phyloP scores from a whole-genome alignment of 371 early-diverging fungal species.

The Thermomucor indicae-seudaticae region DNA sequence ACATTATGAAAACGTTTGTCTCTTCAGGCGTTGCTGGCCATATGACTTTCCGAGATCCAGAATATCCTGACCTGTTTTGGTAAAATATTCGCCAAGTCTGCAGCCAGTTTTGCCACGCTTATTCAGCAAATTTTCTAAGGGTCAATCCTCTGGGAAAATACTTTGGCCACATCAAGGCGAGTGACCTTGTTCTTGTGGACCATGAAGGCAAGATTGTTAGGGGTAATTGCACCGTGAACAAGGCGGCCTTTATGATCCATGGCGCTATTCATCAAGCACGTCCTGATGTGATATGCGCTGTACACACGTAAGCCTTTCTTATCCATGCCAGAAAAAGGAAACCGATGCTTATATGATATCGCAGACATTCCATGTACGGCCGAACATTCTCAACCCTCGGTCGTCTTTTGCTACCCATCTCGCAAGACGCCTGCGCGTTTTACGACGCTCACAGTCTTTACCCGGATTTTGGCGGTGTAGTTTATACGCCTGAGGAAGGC shows the following conservation, averaged over 20 bases:
- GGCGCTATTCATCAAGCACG: conserved; percentile 48
- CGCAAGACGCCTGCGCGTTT: conserved; percentile 61
- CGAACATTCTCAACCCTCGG: conserved; percentile 53
- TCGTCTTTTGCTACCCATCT: conserved; percentile 42
- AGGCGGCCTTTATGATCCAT: conserved; percentile 62
- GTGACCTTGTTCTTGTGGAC: conserved; percentile 53
- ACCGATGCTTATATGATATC: not conserved
- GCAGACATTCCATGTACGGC: conserved; percentile 57
- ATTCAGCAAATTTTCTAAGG: conserved; percentile 9
- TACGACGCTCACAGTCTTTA: conserved; percentile 44
- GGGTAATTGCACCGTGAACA: conserved; percentile 46
- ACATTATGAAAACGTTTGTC: not conserved
- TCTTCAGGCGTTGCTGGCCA: conserved; percentile 19
- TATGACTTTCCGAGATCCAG: conserved; percentile 58
- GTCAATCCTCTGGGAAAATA: conserved; percentile 53
- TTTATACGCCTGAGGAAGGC: conserved; percentile 52
- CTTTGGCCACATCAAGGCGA: conserved; percentile 52
- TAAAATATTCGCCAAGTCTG: not conserved
- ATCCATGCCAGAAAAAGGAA: not conserved
- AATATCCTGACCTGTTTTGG: conserved; percentile 58
- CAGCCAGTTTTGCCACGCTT: not conserved
- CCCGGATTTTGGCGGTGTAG: conserved; percentile 51
- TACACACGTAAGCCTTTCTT: conserved; percentile 34
- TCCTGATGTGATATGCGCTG: conserved; percentile 48
- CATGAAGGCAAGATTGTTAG: conserved; percentile 50